phyloP scores from a whole-genome alignment of 371 early-diverging fungal species.

The Choanephora cucurbitarum region DNA sequence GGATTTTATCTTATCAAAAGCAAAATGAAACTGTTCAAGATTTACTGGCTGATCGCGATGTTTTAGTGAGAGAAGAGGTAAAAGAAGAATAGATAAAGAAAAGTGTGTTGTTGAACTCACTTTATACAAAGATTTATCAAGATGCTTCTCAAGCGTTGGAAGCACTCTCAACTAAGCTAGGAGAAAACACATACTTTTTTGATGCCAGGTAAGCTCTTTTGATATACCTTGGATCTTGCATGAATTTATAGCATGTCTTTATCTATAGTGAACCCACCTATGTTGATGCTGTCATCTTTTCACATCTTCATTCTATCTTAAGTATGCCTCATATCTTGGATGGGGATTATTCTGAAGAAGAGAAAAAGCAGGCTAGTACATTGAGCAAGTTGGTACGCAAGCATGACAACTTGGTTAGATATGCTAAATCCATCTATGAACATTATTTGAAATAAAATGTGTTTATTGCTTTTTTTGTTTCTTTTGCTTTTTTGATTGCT shows the following conservation, averaged over 20 bases:
- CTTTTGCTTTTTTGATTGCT: slow-evolving; percentile 15
- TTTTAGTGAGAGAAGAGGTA: slow-evolving; percentile 55
- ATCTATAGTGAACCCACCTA: slow-evolving; percentile 51
- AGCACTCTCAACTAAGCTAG: slow-evolving; percentile 58
- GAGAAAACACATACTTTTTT: slow-evolving; percentile 53
- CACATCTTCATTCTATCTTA: slow-evolving; percentile 59
- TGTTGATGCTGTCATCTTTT: slow-evolving; percentile 63
- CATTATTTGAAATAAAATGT: slow-evolving; percentile 24
- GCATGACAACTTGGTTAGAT: slow-evolving; percentile 59
- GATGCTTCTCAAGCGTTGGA: slow-evolving; percentile 59
- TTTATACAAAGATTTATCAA: slow-evolving; percentile 49
- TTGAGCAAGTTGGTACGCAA: slow-evolving; percentile 50
- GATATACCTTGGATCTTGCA: not conserved
- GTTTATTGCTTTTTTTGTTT: slow-evolving; percentile 20
- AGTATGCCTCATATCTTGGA: slow-evolving; percentile 35
- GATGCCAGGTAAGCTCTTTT: slow-evolving; percentile 44
- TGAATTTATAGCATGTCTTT: not conserved
- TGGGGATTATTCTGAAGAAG: slow-evolving; percentile 32
- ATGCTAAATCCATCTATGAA: slow-evolving; percentile 46
- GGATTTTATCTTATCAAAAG: slow-evolving; percentile 35
- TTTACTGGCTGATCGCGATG: slow-evolving; percentile 42
- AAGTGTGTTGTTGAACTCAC: not conserved
- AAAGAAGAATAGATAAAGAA: not conserved
- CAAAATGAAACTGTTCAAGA: slow-evolving; percentile 36
- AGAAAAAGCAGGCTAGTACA: slow-evolving; percentile 40